Conservation (phyloP, 108 stramenopile species). For the Fragilaria radians region DNA sequence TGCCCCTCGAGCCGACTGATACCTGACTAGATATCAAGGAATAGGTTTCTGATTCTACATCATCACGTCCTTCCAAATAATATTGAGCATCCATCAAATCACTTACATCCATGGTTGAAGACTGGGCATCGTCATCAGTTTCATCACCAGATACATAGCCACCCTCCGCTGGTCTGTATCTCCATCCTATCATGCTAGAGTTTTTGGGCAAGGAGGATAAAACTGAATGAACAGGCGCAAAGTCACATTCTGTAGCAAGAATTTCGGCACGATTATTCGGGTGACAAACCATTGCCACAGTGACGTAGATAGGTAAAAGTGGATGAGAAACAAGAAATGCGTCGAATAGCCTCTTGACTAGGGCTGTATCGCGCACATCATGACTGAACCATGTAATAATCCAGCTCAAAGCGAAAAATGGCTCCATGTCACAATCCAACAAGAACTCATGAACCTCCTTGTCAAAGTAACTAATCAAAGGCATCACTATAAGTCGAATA, state of each 20-base stretch:
- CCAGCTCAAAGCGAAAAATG: conserved; percentile 86
- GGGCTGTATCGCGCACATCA: conserved; percentile 75
- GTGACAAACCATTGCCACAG: conserved; percentile 80
- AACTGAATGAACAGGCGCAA: conserved; percentile 75
- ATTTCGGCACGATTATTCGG: conserved; percentile 70
- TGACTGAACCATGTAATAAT: conserved; percentile 91
- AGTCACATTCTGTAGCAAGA: conserved; percentile 79
- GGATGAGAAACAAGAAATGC: conserved; percentile 82
- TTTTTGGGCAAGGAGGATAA: conserved; percentile 70
- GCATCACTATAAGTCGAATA: conserved; percentile 54
- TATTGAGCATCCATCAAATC: neutral
- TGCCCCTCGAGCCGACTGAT: conserved; percentile 2
- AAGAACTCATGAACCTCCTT: conserved; percentile 66
- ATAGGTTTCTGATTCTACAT: conserved; percentile 21
- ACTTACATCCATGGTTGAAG: neutral
- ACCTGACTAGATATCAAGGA: conserved; percentile 7
- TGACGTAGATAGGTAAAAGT: conserved; percentile 66
- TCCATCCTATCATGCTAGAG: conserved; percentile 71
- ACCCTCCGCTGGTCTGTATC: conserved; percentile 25
- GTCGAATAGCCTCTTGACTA: conserved; percentile 86
- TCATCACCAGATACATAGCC: conserved; percentile 56
- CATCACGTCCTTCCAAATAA: conserved; percentile 9
- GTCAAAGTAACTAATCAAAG: conserved; percentile 54
- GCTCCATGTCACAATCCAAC: conserved; percentile 75
- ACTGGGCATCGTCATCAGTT: conserved; percentile 22